Evolutionary conservation across 306 rosid species (phyloP), one percentile per base, ranked within the genome.

Genomic region (Pterocarpus santalinus): DNA sequence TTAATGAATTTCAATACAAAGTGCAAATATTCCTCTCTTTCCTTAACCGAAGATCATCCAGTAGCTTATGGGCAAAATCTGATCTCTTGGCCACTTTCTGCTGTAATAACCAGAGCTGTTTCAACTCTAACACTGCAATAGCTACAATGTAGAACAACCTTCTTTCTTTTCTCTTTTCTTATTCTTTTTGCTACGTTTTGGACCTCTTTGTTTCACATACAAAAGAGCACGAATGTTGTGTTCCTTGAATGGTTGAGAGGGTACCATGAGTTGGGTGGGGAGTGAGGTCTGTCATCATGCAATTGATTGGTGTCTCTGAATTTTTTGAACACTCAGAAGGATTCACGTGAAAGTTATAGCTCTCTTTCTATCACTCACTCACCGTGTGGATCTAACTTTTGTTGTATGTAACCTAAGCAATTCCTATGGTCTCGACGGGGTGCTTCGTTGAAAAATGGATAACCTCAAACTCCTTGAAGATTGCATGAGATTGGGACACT

Each of bases 261-360:
- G 61, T n/a, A n/a, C 28, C 22, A 55, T 55, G 32, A 55, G 61
- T 55, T 55, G 61, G 61, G 61, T 55, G 61, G 7, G 61, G 61
- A 55, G 61, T 55, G 61, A 55, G 61, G n/a, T 55, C 32, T 55
- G 61, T 55, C 61, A 55, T 55, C 61, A 55, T 55, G 28, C 61
- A 55, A 55, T 55, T 55, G 61, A 55, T 55, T 55, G 61, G 61
- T n/a, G 8, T 55, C 9, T 55, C 7, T 5, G 17, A 52, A 13
- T 15, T 52, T 52, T 22, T 55, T 55, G 1, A n/a, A 55, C 61
- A n/a, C 30, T 55, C 32, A 55, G 61, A 55, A 55, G 32, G 61
- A 55, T 55, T 55, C 32, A 55, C 61, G 61, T 55, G 30, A 55
- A 55, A 55, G 61, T 55, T 55, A 55, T 55, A 55, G 9, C 32